Evolutionary conservation across 768 basidiomycete species (phyloP).

Genomic region (Botryobasidium botryosum): DNA sequence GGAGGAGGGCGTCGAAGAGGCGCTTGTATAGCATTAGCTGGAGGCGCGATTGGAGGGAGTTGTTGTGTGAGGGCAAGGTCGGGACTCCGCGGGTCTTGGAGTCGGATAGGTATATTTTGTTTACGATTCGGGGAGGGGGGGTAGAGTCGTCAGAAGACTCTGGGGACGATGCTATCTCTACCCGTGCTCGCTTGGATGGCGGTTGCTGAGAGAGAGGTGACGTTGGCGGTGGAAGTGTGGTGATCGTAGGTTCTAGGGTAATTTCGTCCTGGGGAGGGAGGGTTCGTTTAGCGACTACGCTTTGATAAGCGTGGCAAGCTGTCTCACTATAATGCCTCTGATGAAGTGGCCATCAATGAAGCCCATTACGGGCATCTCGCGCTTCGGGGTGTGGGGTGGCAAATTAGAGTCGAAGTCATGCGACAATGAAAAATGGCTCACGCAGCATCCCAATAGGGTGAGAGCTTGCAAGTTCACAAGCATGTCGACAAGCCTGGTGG

Average conservation of each 20-base stretch:
- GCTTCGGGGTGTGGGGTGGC: neutral
- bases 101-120: conserved; percentile 21
- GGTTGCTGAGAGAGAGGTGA: conserved; percentile 14
- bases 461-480: conserved; percentile 20
- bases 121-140: conserved; percentile 10
- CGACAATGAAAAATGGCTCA: neutral
- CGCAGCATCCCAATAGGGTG: conserved; percentile 18
- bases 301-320: neutral
- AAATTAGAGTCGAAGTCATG: neutral
- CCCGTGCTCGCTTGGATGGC: neutral
- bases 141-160: conserved; percentile 9
- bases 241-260: conserved; percentile 15
- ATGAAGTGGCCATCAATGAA: conserved; percentile 20
- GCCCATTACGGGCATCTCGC: conserved; percentile 22
- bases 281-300: neutral
- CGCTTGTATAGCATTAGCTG: conserved; percentile 25
- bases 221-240: conserved; percentile 11
- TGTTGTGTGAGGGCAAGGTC: conserved; percentile 18
- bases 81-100: conserved; percentile 20
- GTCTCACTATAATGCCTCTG: conserved; percentile 21
- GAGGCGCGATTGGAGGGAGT: conserved; percentile 18
- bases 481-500: conserved; percentile 21
- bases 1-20: conserved; percentile 17
- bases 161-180: neutral
- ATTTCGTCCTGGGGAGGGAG: conserved; percentile 19